These are phyloP conservation scores for Kodamaea derodonti DNA, from an alignment of 1,139 yeast genomes.

Conservation along the genomic window DNA sequence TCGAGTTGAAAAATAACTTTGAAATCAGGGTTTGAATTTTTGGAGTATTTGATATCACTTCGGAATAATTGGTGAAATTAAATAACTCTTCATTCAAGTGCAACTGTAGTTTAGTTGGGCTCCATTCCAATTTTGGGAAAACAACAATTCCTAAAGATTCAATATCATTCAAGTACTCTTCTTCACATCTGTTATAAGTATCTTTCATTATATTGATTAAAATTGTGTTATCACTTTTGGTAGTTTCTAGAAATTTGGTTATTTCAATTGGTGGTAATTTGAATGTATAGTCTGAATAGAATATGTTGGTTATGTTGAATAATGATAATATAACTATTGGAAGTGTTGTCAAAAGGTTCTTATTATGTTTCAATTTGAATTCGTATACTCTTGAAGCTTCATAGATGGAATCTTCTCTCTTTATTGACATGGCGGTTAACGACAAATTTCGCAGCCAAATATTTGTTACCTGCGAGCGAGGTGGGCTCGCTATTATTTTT, in stretches of 20 bases:
- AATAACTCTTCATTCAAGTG: conserved; percentile 17
- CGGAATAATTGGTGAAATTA: conserved; percentile 7
- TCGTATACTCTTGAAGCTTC: too few species aligned
- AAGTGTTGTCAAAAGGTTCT: neutral
- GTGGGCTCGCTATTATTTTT: conserved; percentile 1
- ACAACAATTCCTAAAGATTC: conserved; percentile 17
- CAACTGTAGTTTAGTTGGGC: conserved; percentile 10
- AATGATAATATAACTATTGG: neutral
- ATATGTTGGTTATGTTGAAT: conserved; percentile 7
- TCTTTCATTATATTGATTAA: conserved; percentile 15
- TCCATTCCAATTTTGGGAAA: conserved; percentile 14
- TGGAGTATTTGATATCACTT: neutral
- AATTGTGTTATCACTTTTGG: conserved; percentile 4
- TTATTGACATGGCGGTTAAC: neutral
- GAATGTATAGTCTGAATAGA: conserved; percentile 6
- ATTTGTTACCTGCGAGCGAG: too few species aligned
- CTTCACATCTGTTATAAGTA: conserved; percentile 21
- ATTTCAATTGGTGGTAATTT: conserved; percentile 18
- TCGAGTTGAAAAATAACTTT: neutral
- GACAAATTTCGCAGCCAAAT: conserved; percentile 9
- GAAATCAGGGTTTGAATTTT: neutral
- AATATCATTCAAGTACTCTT: conserved; percentile 14
- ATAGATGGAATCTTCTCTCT: too few species aligned
- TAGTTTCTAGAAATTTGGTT: conserved; percentile 10
- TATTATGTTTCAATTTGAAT: too few species aligned